phyloP scores from a whole-genome alignment of 176 grass and related monocot species.

The Aegilops umbellulata region DNA sequence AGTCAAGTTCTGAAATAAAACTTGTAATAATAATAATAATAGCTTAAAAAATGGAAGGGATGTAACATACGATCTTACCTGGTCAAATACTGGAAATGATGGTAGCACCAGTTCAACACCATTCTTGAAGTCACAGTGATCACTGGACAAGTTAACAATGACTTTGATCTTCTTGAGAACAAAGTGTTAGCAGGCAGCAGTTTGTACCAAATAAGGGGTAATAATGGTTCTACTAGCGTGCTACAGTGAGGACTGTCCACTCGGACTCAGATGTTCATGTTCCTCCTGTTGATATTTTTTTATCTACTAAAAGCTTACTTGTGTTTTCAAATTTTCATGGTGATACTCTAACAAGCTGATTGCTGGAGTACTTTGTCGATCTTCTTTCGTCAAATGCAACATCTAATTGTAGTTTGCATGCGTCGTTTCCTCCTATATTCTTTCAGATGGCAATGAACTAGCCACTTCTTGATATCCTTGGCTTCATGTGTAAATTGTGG shows the following conservation, averaged over 20 bases:
- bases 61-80: background rate
- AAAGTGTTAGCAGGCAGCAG: background rate
- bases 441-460: background rate
- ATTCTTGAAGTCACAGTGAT: background rate
- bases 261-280: slow-evolving; percentile 3
- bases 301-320: slow-evolving; percentile 1
- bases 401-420: background rate
- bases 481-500: background rate
- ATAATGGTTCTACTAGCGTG: background rate
- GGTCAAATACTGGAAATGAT: background rate
- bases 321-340: background rate
- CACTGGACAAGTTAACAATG: background rate
- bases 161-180: background rate
- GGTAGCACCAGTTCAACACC: slow-evolving; percentile 11
- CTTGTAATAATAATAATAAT: background rate
- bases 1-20: background rate
- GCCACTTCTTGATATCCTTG: background rate
- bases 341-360: background rate
- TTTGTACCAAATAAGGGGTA: background rate
- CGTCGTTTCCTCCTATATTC: background rate
- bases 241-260: background rate
- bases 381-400: slow-evolving; percentile 1
- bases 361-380: background rate
- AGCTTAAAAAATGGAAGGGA: background rate
- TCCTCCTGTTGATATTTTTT: background rate